phyloP scores from a whole-genome alignment of 257 asterid genomes.

The Sherardia arvensis region DNA sequence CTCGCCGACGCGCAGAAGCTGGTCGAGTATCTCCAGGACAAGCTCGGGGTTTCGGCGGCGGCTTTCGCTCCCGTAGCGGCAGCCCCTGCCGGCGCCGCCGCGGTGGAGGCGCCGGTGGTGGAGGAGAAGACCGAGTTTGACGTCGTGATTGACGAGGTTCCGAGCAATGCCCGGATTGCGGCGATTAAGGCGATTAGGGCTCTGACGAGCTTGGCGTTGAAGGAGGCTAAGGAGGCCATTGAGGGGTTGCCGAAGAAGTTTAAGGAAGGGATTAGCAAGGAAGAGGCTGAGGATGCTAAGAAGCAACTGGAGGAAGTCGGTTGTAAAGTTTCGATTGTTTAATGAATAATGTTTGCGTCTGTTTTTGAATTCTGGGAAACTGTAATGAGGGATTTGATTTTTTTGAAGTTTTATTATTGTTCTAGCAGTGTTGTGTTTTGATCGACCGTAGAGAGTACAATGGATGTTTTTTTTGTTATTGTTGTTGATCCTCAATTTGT shows the following conservation, averaged over 20 bases:
- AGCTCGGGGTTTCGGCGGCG: slow-evolving; percentile 90
- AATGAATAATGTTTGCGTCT: neutral
- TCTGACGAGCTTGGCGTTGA: slow-evolving; percentile 68
- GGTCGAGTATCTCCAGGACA: slow-evolving; percentile 91
- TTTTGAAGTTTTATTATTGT: neutral
- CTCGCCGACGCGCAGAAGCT: slow-evolving; percentile 94
- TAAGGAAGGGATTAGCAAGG: slow-evolving; percentile 71
- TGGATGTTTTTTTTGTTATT: slow-evolving; percentile 1
- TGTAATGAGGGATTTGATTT: neutral
- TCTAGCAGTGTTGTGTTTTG: neutral
- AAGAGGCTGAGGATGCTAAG: slow-evolving; percentile 90
- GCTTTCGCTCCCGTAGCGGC: slow-evolving; percentile 70
- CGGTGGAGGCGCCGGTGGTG: slow-evolving; percentile 47
- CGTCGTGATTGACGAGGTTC: slow-evolving; percentile 81
- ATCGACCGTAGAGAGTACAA: neutral
- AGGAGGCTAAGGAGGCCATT: slow-evolving; percentile 84
- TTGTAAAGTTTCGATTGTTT: slow-evolving; percentile 57
- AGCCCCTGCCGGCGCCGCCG: slow-evolving; percentile 20
- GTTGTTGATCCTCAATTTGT: neutral
- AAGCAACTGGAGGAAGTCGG: slow-evolving; percentile 94
- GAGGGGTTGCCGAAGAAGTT: slow-evolving; percentile 94
- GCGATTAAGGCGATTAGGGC: slow-evolving; percentile 87
- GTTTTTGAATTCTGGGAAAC: neutral
- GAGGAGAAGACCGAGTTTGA: slow-evolving; percentile 96
- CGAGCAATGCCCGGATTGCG: slow-evolving; percentile 64